Evolutionary conservation across 768 basidiomycete genomes (phyloP).

Genomic region (Boletales sp.): DNA sequence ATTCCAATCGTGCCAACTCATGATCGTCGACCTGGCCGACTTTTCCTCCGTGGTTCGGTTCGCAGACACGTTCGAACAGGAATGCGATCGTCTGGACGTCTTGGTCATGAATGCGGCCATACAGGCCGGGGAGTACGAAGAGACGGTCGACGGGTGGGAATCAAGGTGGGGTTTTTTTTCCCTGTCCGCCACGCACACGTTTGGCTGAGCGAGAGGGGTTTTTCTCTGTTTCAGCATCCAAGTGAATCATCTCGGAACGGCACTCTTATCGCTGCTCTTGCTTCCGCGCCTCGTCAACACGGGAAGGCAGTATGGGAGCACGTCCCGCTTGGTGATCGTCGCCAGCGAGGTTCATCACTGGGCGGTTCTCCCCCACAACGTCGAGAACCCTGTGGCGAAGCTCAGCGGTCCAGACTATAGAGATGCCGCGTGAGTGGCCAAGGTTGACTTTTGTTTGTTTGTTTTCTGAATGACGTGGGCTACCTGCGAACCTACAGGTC

Average conservation of each 20-base stretch:
- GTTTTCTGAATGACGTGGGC: background rate
- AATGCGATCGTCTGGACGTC: constrained; percentile 21
- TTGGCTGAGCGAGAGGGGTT: no score
- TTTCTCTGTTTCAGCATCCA: constrained; percentile 24
- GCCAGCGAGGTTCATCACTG: constrained; percentile 28
- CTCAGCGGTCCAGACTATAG: constrained; percentile 23
- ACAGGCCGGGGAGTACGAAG: constrained; percentile 2
- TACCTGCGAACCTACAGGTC: constrained; percentile 4
- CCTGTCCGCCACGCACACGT: background rate
- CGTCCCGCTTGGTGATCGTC: constrained; percentile 30
- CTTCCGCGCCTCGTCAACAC: constrained; percentile 30
- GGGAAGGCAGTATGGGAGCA: constrained; percentile 17
- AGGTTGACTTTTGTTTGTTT: no score
- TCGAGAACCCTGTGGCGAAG: constrained; percentile 23
- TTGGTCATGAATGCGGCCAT: constrained; percentile 45
- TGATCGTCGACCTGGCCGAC: constrained; percentile 11
- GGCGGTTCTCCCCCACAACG: constrained; percentile 14
- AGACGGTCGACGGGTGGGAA: constrained; percentile 47
- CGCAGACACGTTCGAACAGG: constrained; percentile 3
- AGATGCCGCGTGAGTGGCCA: constrained; percentile 13
- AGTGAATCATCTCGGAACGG: constrained; percentile 33
- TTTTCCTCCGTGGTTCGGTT: constrained; percentile 15
- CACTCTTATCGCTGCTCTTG: constrained; percentile 29
- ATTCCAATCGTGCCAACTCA: constrained; percentile 32
- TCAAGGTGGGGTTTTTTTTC: constrained; percentile 26